Evolutionary conservation across 495 filamentous ascomycete species (phyloP).

Genomic region (Hypoxylon intermedium): DNA sequence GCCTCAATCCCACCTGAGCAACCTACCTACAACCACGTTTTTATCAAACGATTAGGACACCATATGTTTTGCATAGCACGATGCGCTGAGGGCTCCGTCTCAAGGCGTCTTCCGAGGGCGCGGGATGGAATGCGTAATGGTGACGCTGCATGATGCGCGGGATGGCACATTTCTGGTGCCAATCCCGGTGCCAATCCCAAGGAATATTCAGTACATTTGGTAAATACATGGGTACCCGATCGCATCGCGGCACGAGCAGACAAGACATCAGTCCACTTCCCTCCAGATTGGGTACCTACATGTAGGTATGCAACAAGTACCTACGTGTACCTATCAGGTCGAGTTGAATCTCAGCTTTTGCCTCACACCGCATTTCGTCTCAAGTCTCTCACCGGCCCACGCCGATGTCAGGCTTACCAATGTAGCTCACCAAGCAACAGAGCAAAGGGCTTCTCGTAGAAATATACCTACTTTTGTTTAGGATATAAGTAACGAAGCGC

Average conservation of each 20-base stretch:
- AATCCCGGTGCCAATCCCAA: no score
- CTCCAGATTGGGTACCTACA: neutral
- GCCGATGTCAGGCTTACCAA: neutral
- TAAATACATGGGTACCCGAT: neutral
- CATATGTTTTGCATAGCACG: neutral
- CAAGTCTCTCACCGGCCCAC: slow-evolving; percentile 5
- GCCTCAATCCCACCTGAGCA: slow-evolving; percentile 26
- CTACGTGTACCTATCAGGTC: neutral
- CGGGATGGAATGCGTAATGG: neutral
- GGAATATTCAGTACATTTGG: neutral
- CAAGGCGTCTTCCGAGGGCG: neutral
- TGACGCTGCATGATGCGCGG: neutral
- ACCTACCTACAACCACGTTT: slow-evolving; percentile 6
- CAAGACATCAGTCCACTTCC: neutral
- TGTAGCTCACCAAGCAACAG: neutral
- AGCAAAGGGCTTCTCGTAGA: neutral
- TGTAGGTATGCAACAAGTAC: no score
- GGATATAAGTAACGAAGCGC: neutral
- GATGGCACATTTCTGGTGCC: neutral
- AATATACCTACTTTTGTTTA: neutral
- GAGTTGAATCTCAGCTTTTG: neutral
- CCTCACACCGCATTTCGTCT: slow-evolving; percentile 8
- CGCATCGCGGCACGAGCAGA: neutral
- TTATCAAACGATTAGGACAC: neutral
- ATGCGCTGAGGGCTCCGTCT: neutral